Evolutionary conservation across 129 eudicot genomes (phyloP).

Genomic region (Ambrosia artemisiifolia): DNA sequence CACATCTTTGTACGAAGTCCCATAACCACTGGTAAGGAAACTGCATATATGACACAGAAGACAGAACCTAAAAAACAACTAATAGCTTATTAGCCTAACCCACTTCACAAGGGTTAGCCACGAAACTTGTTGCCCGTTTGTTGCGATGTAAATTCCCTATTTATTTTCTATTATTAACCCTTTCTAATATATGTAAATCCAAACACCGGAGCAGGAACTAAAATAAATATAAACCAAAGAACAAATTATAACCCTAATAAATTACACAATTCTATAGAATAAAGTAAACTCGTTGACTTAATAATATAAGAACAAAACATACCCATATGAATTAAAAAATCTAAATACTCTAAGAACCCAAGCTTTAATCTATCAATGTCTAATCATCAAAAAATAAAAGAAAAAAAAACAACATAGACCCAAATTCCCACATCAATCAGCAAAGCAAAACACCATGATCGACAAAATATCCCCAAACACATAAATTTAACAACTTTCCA

Average conservation of each 20-base stretch:
- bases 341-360: not conserved
- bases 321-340: not conserved
- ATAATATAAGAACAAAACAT: not conserved
- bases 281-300: not conserved
- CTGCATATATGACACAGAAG: too few relatives aligned
- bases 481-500: not conserved
- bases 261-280: too few relatives aligned
- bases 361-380: not conserved
- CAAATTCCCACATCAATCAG: not conserved
- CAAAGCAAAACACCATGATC: conserved; percentile 18
- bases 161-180: too few relatives aligned
- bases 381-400: too few relatives aligned
- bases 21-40: too few relatives aligned
- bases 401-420: not conserved
- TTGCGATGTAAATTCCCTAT: too few relatives aligned
- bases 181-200: too few relatives aligned
- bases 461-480: conserved; percentile 17
- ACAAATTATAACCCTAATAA: not conserved
- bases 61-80: too few relatives aligned
- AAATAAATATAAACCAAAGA: not conserved
- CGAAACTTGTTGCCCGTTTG: too few relatives aligned
- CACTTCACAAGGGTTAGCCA: too few relatives aligned
- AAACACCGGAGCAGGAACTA: not conserved
- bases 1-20: too few relatives aligned
- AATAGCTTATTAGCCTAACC: too few relatives aligned